These are phyloP conservation scores for Aschersonia sp. DNA, from an alignment of 2,329 filamentous ascomycete species.

Conservation along the genomic window DNA sequence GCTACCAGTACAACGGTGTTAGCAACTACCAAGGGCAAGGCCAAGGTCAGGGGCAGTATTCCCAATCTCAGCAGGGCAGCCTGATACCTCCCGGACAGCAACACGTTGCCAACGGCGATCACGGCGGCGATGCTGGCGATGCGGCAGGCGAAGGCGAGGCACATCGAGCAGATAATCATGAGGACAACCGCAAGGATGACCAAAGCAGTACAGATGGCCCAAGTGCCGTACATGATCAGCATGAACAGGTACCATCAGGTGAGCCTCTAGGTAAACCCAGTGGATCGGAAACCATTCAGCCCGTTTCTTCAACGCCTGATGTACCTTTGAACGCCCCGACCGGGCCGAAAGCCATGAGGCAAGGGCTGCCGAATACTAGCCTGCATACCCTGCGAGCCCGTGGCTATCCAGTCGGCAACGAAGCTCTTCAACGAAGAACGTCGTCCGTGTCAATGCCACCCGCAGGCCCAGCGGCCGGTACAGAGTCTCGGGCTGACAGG, in stretches of 20 bases:
- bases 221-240: conserved; percentile 8
- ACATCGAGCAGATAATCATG: conserved; percentile 4
- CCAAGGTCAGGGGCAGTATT: conserved; percentile 13
- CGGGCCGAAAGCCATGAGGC: conserved; percentile 87
- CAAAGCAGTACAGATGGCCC: background rate
- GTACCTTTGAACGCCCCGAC: conserved; percentile 64
- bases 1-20: conserved; percentile 22
- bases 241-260: conserved; percentile 11
- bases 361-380: conserved; percentile 72
- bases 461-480: conserved; percentile 3
- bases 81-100: conserved; percentile 5
- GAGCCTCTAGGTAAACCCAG: conserved; percentile 16
- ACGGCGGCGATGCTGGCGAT: conserved; percentile 3
- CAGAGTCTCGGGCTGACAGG: conserved; percentile 33
- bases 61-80: conserved; percentile 2
- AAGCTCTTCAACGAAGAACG: conserved; percentile 17
- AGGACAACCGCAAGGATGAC: background rate
- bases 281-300: conserved; percentile 15
- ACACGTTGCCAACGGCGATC: conserved; percentile 8
- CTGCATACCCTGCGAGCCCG: conserved; percentile 48
- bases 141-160: conserved; percentile 16
- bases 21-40: conserved; percentile 20
- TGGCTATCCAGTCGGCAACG: conserved; percentile 31
- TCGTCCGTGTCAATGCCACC: conserved; percentile 3
- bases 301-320: conserved; percentile 20